Percentiles rank a stretch among this genome's conserved stretches.
Conservation (phyloP, 371 early-diverging fungal genomes). For the Hamiltosporidium tvaerminnensis region DNA sequence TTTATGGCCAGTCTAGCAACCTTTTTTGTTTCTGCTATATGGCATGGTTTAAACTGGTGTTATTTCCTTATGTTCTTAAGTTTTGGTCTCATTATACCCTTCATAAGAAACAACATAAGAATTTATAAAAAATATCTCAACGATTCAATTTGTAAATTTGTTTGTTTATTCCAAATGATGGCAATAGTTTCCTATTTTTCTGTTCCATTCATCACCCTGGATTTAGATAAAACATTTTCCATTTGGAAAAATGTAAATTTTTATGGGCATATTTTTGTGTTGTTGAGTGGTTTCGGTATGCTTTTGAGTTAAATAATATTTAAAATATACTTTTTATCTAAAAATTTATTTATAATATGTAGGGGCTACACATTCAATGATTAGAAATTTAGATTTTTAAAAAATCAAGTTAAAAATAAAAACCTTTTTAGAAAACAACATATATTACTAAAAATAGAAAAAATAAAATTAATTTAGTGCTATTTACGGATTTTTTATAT, state of each 20-base stretch:
- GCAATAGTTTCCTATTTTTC: not conserved
- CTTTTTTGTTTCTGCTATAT: slow-evolving; percentile 26
- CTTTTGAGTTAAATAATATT: too few relatives aligned
- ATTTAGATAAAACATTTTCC: not conserved
- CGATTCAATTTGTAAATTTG: too few relatives aligned
- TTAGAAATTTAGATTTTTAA: too few relatives aligned
- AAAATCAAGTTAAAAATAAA: too few relatives aligned
- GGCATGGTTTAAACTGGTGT: slow-evolving; percentile 34
- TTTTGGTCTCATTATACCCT: slow-evolving; percentile 14
- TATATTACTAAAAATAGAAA: too few relatives aligned
- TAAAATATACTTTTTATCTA: too few relatives aligned
- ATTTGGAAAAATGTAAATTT: not conserved
- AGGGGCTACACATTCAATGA: too few relatives aligned
- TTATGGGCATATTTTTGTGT: not conserved
- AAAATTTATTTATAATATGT: too few relatives aligned
- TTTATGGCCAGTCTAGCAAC: slow-evolving; percentile 28
- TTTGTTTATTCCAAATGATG: not conserved
- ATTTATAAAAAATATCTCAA: not conserved
- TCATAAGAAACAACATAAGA: slow-evolving; percentile 14
- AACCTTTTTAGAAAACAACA: too few relatives aligned
- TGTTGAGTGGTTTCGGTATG: not conserved
- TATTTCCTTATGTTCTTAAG: slow-evolving; percentile 37
- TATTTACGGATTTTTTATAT: too few relatives aligned
- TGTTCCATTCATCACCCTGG: not conserved
- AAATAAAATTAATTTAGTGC: too few relatives aligned